phyloP scores from a whole-genome alignment of 108 stramenopile species.

The Chaetoceros tenuissimus region DNA sequence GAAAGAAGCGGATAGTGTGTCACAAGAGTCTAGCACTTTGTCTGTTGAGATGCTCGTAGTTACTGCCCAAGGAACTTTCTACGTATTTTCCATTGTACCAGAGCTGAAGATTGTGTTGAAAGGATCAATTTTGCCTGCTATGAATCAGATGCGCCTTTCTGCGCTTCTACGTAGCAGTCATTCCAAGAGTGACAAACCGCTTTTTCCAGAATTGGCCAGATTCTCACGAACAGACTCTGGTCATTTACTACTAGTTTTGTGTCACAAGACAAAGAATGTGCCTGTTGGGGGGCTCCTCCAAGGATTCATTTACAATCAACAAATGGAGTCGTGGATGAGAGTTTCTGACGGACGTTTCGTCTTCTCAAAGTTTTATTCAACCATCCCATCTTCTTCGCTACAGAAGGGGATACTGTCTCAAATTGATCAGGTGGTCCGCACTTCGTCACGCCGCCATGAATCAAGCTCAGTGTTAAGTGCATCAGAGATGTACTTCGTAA shows the following conservation, averaged over 20 bases:
- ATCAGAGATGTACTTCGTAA: slow-evolving; percentile 12
- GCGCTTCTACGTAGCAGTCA: slow-evolving; percentile 7
- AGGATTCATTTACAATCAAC: slow-evolving; percentile 62
- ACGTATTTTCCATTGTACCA: slow-evolving; percentile 41
- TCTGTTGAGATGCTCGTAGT: slow-evolving; percentile 51
- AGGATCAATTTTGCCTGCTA: slow-evolving; percentile 65
- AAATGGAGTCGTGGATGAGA: slow-evolving; percentile 71
- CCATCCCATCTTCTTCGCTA: slow-evolving; percentile 19
- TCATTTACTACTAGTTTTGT: slow-evolving; percentile 53
- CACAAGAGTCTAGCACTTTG: not conserved
- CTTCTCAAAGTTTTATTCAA: slow-evolving; percentile 75
- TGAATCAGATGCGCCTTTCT: slow-evolving; percentile 66
- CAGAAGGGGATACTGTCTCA: slow-evolving; percentile 37
- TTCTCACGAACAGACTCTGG: slow-evolving; percentile 59
- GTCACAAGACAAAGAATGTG: slow-evolving; percentile 5
- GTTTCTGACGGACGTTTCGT: slow-evolving; percentile 72
- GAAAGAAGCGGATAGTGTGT: slow-evolving; percentile 5
- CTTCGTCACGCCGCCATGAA: slow-evolving; percentile 31
- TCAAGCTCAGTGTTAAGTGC: slow-evolving; percentile 29
- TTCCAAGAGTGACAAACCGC: slow-evolving; percentile 7
- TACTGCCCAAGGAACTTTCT: slow-evolving; percentile 59
- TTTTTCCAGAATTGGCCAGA: slow-evolving; percentile 50
- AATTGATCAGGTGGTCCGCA: slow-evolving; percentile 51
- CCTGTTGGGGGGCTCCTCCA: slow-evolving; percentile 57
- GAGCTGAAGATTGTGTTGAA: slow-evolving; percentile 41